These are phyloP conservation scores for Tillandsia fasciculata DNA, from an alignment of 176 grass and related monocot genomes.

Conservation along the genomic window DNA sequence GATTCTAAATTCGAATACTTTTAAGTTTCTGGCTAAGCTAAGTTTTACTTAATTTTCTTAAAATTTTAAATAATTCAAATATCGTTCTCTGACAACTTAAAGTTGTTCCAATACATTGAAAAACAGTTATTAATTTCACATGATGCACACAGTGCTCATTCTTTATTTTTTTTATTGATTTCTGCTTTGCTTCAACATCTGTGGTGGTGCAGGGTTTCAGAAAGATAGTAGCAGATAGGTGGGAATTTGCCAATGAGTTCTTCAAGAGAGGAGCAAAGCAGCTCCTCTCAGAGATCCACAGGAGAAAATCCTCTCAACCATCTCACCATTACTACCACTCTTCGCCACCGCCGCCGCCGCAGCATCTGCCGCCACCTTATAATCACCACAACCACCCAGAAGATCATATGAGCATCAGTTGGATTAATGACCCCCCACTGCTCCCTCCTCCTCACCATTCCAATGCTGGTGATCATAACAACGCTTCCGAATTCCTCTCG, in stretches of 20 bases:
- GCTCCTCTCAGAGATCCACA: conserved; percentile 79
- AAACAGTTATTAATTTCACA: too few relatives aligned
- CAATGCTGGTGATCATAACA: neutral
- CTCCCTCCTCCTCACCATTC: neutral
- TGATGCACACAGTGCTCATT: too few relatives aligned
- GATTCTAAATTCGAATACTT: too few relatives aligned
- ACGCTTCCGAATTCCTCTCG: conserved; percentile 39
- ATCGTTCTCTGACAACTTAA: too few relatives aligned
- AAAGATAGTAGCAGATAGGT: conserved; percentile 89
- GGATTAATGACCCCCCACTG: conserved; percentile 7
- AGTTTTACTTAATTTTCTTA: too few relatives aligned
- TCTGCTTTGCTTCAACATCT: neutral
- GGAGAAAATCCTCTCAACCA: conserved; percentile 59
- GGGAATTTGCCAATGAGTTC: conserved; percentile 96
- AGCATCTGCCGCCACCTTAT: conserved; percentile 25
- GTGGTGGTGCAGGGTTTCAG: conserved; percentile 67
- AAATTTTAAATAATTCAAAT: too few relatives aligned
- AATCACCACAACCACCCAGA: conserved; percentile 29
- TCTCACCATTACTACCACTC: conserved; percentile 13
- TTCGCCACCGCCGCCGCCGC: conserved; percentile 17
- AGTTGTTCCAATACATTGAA: too few relatives aligned
- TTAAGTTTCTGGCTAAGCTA: too few relatives aligned
- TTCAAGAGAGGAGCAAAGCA: conserved; percentile 93
- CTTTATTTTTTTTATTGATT: too few relatives aligned
- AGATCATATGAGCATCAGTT: conserved; percentile 11